Evolutionary conservation across 2,329 filamentous ascomycete genomes (phyloP).

Genomic region (Sphaceloma murrayae): DNA sequence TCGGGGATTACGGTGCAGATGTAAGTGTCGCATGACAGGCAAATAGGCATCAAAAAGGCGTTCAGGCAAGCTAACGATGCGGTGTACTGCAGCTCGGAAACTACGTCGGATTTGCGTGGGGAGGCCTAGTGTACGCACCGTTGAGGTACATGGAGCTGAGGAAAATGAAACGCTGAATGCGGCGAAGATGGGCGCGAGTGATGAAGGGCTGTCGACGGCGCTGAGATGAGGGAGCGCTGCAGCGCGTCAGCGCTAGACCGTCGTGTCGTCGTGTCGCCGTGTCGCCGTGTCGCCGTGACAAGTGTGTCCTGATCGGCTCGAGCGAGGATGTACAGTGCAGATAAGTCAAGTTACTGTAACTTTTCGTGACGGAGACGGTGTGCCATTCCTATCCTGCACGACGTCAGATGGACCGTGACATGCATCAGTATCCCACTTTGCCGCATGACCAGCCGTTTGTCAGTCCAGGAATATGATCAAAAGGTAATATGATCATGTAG

Average conservation of each 20-base stretch:
- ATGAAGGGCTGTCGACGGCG: too few species aligned
- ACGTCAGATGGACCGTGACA: too few species aligned
- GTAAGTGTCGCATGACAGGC: constrained; percentile 31
- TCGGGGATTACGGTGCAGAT: constrained; percentile 50
- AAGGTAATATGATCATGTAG: too few species aligned
- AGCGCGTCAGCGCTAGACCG: constrained; percentile 4
- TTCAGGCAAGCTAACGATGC: too few species aligned
- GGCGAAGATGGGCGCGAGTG: neutral
- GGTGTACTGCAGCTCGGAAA: constrained; percentile 53
- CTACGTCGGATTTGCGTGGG: constrained; percentile 52
- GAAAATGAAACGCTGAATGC: constrained; percentile 23
- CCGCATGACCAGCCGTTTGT: constrained; percentile 3
- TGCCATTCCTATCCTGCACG: too few species aligned
- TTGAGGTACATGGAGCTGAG: constrained; percentile 44
- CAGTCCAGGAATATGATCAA: too few species aligned
- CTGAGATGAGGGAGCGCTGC: constrained; percentile 2
- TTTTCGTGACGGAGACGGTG: too few species aligned
- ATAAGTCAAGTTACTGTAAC: too few species aligned
- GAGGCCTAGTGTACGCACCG: constrained; percentile 47
- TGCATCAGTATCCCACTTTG: neutral
- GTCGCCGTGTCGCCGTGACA: too few species aligned
- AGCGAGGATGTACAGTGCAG: too few species aligned
- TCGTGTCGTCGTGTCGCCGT: too few species aligned
- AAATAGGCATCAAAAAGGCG: neutral
- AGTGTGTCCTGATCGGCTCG: neutral